These are phyloP conservation scores for Phialemoniopsis sp. DNA, from an alignment of 2,329 filamentous ascomycete genomes.

Conservation along the genomic window DNA sequence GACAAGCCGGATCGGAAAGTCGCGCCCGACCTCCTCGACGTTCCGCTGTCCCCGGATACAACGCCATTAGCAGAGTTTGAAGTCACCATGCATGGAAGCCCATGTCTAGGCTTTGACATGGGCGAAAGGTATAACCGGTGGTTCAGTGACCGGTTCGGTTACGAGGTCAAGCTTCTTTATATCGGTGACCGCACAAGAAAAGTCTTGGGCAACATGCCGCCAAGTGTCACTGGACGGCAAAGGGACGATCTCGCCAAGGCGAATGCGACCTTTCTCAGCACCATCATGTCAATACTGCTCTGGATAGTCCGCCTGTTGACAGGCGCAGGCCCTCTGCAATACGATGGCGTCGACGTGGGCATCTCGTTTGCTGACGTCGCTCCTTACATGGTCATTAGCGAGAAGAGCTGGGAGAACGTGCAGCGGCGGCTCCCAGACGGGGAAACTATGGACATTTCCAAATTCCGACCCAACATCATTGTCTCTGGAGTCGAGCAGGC, in stretches of 20 bases:
- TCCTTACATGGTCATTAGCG: constrained; percentile 68
- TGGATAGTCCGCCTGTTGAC: too few species aligned
- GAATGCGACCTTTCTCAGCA: too few species aligned
- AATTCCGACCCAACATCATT: constrained; percentile 72
- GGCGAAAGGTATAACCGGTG: constrained; percentile 54
- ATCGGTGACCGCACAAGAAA: constrained; percentile 56
- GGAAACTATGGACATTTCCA: constrained; percentile 55
- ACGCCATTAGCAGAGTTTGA: constrained; percentile 39
- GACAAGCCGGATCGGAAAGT: too few species aligned
- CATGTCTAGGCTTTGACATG: constrained; percentile 59
- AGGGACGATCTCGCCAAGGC: too few species aligned
- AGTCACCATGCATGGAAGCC: constrained; percentile 56
- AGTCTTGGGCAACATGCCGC: constrained; percentile 62
- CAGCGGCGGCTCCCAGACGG: constrained; percentile 49
- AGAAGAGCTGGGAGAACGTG: constrained; percentile 66
- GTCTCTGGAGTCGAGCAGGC: constrained; percentile 53
- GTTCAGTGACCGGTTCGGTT: constrained; percentile 66
- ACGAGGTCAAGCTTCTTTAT: constrained; percentile 56
- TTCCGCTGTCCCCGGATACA: constrained; percentile 53
- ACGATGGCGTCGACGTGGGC: too few species aligned
- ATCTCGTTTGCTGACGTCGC: constrained; percentile 57
- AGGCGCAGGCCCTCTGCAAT: too few species aligned
- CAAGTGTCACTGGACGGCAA: too few species aligned
- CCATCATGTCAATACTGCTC: too few species aligned
- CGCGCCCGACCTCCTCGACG: constrained; percentile 37